Conservation (phyloP, 495 filamentous ascomycete genomes). For the Aspergillus haitiensis region DNA sequence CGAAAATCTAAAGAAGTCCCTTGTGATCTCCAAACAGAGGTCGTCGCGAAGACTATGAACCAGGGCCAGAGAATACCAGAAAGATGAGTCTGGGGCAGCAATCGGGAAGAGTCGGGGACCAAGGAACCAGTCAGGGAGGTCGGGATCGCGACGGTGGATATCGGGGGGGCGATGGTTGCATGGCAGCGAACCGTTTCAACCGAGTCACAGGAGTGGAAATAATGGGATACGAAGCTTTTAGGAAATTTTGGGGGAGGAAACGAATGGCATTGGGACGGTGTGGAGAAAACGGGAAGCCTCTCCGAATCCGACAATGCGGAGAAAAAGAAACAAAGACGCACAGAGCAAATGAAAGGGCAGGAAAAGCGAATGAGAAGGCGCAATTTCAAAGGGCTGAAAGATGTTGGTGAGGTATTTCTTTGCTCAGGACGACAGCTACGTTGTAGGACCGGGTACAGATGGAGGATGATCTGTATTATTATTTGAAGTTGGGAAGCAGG, state of each 20-base stretch:
- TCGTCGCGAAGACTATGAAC: slow-evolving; percentile 34
- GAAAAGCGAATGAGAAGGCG: slow-evolving; percentile 14
- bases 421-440: slow-evolving; percentile 26
- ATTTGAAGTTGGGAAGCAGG: background rate
- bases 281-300: slow-evolving; percentile 26
- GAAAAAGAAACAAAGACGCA: slow-evolving; percentile 19
- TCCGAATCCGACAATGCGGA: slow-evolving; percentile 31
- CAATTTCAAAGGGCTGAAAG: slow-evolving; percentile 7
- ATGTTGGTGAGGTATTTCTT: slow-evolving; percentile 27
- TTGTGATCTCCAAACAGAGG: slow-evolving; percentile 29
- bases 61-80: slow-evolving; percentile 30
- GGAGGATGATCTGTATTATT: background rate
- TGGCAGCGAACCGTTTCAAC: slow-evolving; percentile 43
- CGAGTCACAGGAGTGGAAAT: slow-evolving; percentile 28
- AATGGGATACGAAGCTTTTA: slow-evolving; percentile 37
- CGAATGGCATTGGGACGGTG: slow-evolving; percentile 20
- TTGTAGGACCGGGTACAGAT: slow-evolving; percentile 23
- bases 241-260: slow-evolving; percentile 29
- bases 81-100: slow-evolving; percentile 31
- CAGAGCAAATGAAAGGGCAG: slow-evolving; percentile 5
- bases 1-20: slow-evolving; percentile 27
- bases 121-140: slow-evolving; percentile 32
- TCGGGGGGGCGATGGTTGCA: slow-evolving; percentile 31
- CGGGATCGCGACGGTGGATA: slow-evolving; percentile 36
- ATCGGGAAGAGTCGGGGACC: slow-evolving; percentile 47